Evolutionary conservation across 108 stramenopile genomes (phyloP), one percentile per base, ranked within the genome.

Genomic region (Epithemia pelagica): DNA sequence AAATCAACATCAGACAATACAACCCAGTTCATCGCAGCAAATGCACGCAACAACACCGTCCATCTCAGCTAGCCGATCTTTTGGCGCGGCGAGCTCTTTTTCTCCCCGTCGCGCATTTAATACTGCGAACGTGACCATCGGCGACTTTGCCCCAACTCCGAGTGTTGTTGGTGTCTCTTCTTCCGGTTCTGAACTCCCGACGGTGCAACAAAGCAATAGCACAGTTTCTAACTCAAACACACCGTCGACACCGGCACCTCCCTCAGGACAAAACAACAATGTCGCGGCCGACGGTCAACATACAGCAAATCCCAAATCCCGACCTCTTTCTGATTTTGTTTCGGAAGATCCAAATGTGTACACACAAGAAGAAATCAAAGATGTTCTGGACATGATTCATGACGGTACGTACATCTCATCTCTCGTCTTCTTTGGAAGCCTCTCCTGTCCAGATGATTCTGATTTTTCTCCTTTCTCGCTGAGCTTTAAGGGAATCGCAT

Each of bases 321-420:
- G 87, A 46, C 84, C 83, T 30, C 69, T 90, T 57, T 73, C 67
- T 20, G 89, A 94, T 32, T 94, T 87, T 63, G 46, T 82, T 22
- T 74, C 79, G 21, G 92, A 94, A 75, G 92, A 94, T 84, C 86
- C 86, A 2, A 74, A 88, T 30, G 77, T 82, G 2, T 94, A 94
- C 63, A 76, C 87, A 0, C 84, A 84, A 57, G 69, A 71, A 59
- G 92, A 94, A 67, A 90, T 94, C 56, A 76, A 82, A 55, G 84
- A 89, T 22, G 85, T 94, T 77, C 64, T 94, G 28, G 92, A 94
- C 56, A 87, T 91, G 89, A 91, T 91, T 71, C 84, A 90, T 66
- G 88, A 90, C 70, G 92, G 92, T 23, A 89, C n/a, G n/a, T n/a
- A n/a, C n/a, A n/a, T n/a, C n/a, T n/a, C n/a, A 92, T 74, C 73